These are phyloP conservation scores for Fusarium subglutinans DNA, from an alignment of 2,329 filamentous ascomycete species.

Conservation along the genomic window DNA sequence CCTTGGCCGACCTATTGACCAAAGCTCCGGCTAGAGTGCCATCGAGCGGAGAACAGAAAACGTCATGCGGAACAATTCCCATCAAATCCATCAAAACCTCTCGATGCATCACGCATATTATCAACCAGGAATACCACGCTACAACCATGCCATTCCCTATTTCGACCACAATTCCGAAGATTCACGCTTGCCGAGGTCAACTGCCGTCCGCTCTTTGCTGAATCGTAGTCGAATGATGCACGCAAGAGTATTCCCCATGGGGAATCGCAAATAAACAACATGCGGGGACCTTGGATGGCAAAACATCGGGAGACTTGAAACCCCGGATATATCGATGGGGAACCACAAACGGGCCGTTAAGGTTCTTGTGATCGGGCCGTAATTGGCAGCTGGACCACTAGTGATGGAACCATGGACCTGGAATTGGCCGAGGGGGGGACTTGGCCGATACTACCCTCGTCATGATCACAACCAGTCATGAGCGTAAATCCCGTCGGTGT, in stretches of 20 bases:
- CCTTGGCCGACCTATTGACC: background rate
- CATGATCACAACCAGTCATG: background rate
- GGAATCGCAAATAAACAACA: background rate
- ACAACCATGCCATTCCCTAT: background rate
- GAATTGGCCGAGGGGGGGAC: background rate
- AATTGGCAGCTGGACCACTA: constrained; percentile 1
- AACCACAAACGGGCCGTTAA: constrained; percentile 25
- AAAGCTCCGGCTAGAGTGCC: background rate
- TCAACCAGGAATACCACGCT: background rate
- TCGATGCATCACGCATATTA: background rate
- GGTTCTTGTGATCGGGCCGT: constrained; percentile 3
- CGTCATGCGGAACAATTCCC: constrained; percentile 2
- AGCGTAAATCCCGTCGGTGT: background rate
- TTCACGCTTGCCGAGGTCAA: constrained; percentile 12
- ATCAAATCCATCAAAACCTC: background rate
- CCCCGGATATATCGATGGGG: background rate
- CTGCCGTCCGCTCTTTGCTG: background rate
- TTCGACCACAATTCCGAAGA: background rate
- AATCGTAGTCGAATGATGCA: background rate
- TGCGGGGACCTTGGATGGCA: background rate
- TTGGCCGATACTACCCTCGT: constrained; percentile 12
- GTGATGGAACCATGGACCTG: background rate
- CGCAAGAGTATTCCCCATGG: constrained; percentile 13
- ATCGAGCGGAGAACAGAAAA: constrained; percentile 3
- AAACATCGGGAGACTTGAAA: constrained; percentile 1